Evolutionary conservation across 805 yeast genomes (phyloP).

Genomic region (Pichia phayaonensis): DNA sequence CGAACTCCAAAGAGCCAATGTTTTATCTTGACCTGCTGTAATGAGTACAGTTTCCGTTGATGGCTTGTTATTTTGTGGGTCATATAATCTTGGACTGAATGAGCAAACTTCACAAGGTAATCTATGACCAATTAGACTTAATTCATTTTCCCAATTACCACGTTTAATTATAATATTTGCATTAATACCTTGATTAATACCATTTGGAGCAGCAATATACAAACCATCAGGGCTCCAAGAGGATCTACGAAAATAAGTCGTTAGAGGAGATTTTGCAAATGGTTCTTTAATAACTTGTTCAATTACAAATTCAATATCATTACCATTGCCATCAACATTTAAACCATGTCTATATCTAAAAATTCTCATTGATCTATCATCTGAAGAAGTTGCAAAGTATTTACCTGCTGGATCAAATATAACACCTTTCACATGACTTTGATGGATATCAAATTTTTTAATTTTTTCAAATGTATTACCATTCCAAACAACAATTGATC

Average conservation of each 20-base stretch:
- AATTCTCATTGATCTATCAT: slow-evolving; percentile 84
- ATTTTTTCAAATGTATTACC: slow-evolving; percentile 87
- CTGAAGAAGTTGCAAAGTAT: slow-evolving; percentile 94
- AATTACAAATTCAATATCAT: slow-evolving; percentile 73
- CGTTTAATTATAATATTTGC: slow-evolving; percentile 66
- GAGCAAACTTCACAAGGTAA: slow-evolving; percentile 78
- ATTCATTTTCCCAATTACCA: slow-evolving; percentile 73
- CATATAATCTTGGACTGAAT: slow-evolving; percentile 64
- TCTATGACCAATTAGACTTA: slow-evolving; percentile 74
- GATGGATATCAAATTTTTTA: slow-evolving; percentile 85
- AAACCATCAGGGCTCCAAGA: slow-evolving; percentile 94
- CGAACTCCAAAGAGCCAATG: slow-evolving; percentile 85
- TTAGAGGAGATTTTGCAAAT: slow-evolving; percentile 79
- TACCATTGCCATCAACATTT: slow-evolving; percentile 52
- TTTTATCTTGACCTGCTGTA: slow-evolving; percentile 91
- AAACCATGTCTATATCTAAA: slow-evolving; percentile 71
- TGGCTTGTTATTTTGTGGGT: slow-evolving; percentile 14
- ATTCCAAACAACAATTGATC: slow-evolving; percentile 90
- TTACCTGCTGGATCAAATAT: slow-evolving; percentile 98
- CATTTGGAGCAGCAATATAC: slow-evolving; percentile 78
- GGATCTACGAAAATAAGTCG: slow-evolving; percentile 79
- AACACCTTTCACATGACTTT: slow-evolving; percentile 92
- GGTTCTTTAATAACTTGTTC: slow-evolving; percentile 83
- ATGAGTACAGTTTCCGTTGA: slow-evolving; percentile 60
- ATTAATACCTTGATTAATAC: slow-evolving; percentile 75